Evolutionary conservation across 1,284 basidiomycete genomes (phyloP).

Genomic region (Leccinum pachyderme): DNA sequence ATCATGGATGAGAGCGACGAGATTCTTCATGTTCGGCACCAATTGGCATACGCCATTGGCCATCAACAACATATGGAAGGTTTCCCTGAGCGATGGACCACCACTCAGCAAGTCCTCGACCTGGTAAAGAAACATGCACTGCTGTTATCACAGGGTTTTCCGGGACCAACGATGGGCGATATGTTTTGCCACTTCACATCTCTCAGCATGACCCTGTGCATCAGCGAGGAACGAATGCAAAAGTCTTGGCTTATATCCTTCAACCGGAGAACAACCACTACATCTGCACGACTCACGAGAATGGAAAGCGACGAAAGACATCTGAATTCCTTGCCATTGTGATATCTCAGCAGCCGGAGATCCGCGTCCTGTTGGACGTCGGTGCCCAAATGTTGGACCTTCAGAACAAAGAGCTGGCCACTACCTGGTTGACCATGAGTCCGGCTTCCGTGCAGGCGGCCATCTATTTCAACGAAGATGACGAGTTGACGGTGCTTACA

Average conservation of each 20-base stretch:
- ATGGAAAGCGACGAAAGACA: background rate
- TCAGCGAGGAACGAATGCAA: background rate
- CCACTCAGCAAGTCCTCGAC: slow-evolving; percentile 38
- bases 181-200: background rate
- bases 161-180: background rate
- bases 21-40: slow-evolving; percentile 1
- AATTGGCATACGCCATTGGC: background rate
- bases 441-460: background rate
- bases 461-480: background rate
- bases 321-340: background rate
- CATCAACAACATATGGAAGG: background rate
- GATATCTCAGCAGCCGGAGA: background rate
- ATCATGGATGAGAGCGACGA: slow-evolving; percentile 4
- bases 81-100: slow-evolving; percentile 11
- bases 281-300: background rate
- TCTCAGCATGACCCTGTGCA: background rate
- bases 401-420: background rate
- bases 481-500: background rate
- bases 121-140: slow-evolving; percentile 17
- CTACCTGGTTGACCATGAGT: background rate
- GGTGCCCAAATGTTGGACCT: slow-evolving; percentile 1
- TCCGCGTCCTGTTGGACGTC: background rate
- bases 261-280: background rate
- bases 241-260: background rate
- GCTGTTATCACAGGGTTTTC: background rate